Conservation (phyloP, 208 protist species). For the Leptomonas pyrrhocoris region DNA sequence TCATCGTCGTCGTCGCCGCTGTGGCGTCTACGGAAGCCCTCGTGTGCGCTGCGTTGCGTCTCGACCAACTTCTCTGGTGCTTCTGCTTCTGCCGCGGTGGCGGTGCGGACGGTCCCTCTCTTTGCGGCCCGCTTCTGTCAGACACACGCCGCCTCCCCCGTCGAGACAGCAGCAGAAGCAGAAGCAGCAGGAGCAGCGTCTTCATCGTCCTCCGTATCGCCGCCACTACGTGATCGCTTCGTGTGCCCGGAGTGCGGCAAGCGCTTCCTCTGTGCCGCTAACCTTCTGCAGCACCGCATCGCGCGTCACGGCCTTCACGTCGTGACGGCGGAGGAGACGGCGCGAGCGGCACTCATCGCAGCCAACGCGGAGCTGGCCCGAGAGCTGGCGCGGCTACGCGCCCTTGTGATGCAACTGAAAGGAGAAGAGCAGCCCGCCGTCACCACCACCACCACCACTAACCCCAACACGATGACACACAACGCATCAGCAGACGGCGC, state of each 20-base stretch:
- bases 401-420: conserved; percentile 20
- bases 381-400: conserved; percentile 15
- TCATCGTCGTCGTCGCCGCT: no score
- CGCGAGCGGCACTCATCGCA: conserved; percentile 26
- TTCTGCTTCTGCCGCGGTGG: no score
- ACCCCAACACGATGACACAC: background rate
- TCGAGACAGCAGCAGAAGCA: no score
- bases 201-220: background rate
- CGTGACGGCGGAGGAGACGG: conserved; percentile 32
- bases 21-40: background rate
- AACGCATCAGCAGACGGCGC: background rate
- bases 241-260: conserved; percentile 79
- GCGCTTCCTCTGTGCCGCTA: conserved; percentile 50
- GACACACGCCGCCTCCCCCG: background rate
- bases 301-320: conserved; percentile 47
- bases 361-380: conserved; percentile 32
- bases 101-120: no score
- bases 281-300: conserved; percentile 57
- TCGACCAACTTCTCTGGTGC: background rate
- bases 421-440: background rate
- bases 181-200: background rate
- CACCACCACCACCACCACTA: background rate
- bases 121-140: no score
- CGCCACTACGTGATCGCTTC: conserved; percentile 10
- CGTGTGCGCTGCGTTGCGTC: background rate